Conservation (phyloP, 1,139 yeast genomes). For the Nakaseomyces nivariensis region DNA sequence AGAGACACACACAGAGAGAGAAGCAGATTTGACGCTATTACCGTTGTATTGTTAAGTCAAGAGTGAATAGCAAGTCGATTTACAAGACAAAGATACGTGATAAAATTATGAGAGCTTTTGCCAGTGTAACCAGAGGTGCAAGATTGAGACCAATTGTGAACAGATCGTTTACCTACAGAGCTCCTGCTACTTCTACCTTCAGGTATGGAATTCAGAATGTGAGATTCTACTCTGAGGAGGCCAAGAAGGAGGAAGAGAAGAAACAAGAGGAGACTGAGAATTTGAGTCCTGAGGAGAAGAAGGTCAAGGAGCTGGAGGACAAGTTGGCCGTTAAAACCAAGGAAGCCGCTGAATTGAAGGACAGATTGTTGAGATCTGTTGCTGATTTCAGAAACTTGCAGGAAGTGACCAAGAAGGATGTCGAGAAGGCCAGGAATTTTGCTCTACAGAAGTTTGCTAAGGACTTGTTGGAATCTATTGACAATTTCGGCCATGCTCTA, state of each 20-base stretch:
- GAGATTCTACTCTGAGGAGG: conserved; percentile 22
- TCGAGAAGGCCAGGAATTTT: conserved; percentile 79
- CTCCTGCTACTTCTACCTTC: neutral
- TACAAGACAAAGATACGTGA: neutral
- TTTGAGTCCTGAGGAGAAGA: conserved; percentile 15
- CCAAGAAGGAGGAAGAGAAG: conserved; percentile 10
- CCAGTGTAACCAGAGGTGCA: neutral
- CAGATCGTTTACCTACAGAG: conserved; percentile 1
- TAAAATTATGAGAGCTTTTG: neutral
- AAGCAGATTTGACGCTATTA: too few relatives aligned
- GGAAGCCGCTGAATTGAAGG: conserved; percentile 74
- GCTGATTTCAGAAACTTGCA: conserved; percentile 93
- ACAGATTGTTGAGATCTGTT: conserved; percentile 69
- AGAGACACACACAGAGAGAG: neutral
- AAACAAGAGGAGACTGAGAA: conserved; percentile 7
- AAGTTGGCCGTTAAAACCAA: conserved; percentile 62
- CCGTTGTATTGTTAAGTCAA: too few relatives aligned
- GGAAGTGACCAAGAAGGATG: conserved; percentile 79
- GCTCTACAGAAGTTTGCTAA: conserved; percentile 90
- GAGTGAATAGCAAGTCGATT: too few relatives aligned
- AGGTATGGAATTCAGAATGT: neutral
- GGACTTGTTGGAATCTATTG: conserved; percentile 82
- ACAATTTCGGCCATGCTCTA: conserved; percentile 83
- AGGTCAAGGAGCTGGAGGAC: conserved; percentile 38
- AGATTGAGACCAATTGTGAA: neutral